Evolutionary conservation across 495 filamentous ascomycete species (phyloP).

Genomic region (Rostrohypoxylon terebratum): DNA sequence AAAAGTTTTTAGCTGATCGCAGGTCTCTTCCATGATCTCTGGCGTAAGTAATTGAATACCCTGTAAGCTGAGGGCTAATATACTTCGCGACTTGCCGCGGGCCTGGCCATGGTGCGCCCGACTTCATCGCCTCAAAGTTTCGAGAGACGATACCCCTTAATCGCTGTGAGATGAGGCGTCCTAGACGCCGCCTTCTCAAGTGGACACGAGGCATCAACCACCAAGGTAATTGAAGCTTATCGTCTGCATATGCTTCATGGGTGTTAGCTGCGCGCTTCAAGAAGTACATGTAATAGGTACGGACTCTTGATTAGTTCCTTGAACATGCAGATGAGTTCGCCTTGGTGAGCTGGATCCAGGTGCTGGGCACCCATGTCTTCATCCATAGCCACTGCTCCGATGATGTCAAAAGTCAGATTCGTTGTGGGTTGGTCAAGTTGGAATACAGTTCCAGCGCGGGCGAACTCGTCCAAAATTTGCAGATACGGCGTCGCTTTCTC

Average conservation of each 20-base stretch:
- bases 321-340: neutral
- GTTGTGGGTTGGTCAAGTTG: neutral
- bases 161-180: neutral
- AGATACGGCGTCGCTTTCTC: neutral
- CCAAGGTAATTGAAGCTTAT: neutral
- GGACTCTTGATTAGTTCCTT: neutral
- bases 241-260: neutral
- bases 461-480: neutral
- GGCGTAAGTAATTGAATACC: neutral
- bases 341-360: neutral
- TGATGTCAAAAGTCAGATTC: neutral
- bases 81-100: neutral
- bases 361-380: neutral
- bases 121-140: neutral
- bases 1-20: neutral
- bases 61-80: neutral
- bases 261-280: neutral
- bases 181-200: neutral
- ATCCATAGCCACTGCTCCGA: neutral
- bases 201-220: neutral
- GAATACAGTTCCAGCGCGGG: neutral
- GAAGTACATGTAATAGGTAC: neutral
- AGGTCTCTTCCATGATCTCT: neutral
- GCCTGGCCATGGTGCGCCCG: neutral
- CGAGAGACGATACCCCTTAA: neutral